These are phyloP conservation scores for Bertia moriformis DNA, from an alignment of 2,329 filamentous ascomycete species.

Conservation along the genomic window DNA sequence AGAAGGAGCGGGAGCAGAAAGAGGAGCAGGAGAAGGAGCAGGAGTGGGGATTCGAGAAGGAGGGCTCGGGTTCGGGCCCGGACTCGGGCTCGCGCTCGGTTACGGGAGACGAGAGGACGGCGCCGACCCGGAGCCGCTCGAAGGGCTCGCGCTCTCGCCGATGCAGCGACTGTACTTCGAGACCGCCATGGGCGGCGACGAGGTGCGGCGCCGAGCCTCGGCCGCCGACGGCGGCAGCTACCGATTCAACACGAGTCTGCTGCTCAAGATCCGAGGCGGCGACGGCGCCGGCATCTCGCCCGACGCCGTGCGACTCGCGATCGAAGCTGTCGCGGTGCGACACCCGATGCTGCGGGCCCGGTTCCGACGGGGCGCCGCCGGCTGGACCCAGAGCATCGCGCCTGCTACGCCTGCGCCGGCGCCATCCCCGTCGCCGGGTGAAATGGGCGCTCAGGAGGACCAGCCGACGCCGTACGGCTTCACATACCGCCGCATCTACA, in stretches of 20 bases:
- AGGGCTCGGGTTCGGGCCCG: slow-evolving; percentile 10
- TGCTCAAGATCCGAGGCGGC: slow-evolving; percentile 26
- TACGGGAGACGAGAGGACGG: slow-evolving; percentile 19
- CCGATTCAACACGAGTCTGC: slow-evolving; percentile 33
- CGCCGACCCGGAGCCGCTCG: slow-evolving; percentile 8
- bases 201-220: slow-evolving; percentile 8
- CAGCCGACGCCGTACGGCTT: slow-evolving; percentile 27
- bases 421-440: too few species aligned
- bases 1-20: too few species aligned
- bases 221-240: slow-evolving; percentile 18
- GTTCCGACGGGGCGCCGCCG: slow-evolving; percentile 20
- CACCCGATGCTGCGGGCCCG: slow-evolving; percentile 35
- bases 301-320: slow-evolving; percentile 28
- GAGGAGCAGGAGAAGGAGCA: too few species aligned
- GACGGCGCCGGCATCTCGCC: slow-evolving; percentile 12
- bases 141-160: slow-evolving; percentile 30
- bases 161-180: slow-evolving; percentile 40
- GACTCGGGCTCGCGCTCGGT: too few species aligned
- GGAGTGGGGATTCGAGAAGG: too few species aligned
- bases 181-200: slow-evolving; percentile 23
- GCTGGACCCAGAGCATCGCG: slow-evolving; percentile 30
- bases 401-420: too few species aligned
- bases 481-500: slow-evolving; percentile 21
- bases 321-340: slow-evolving; percentile 30
- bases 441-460: too few species aligned